These are phyloP conservation scores for Acrocalymma vagum DNA, from an alignment of 2,329 filamentous ascomycete species.

Conservation along the genomic window DNA sequence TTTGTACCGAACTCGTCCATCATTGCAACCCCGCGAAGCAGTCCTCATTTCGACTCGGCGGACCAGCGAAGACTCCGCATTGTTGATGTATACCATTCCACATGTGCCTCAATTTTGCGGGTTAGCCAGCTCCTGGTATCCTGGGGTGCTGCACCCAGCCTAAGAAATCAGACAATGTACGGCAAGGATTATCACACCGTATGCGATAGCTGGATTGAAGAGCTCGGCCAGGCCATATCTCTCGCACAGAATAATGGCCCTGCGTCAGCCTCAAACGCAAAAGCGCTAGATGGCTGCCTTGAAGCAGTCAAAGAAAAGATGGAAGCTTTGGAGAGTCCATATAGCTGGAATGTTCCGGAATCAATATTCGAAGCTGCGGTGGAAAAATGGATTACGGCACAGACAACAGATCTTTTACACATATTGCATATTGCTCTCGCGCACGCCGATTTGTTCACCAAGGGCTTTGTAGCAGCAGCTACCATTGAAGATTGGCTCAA, in stretches of 20 bases:
- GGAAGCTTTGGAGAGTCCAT: conserved; percentile 51
- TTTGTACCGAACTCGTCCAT: conserved; percentile 54
- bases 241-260: conserved; percentile 50
- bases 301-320: conserved; percentile 59
- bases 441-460: conserved; percentile 64
- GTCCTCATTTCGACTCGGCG: conserved; percentile 67
- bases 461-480: conserved; percentile 38
- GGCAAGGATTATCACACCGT: conserved; percentile 37
- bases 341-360: conserved; percentile 57
- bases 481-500: conserved; percentile 45
- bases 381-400: conserved; percentile 68
- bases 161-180: conserved; percentile 38
- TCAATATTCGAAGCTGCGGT: conserved; percentile 64
- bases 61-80: conserved; percentile 72
- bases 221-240: conserved; percentile 39
- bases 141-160: conserved; percentile 36
- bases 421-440: conserved; percentile 78
- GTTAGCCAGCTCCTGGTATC: conserved; percentile 46
- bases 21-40: conserved; percentile 33
- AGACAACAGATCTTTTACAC: conserved; percentile 76
- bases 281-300: conserved; percentile 52
- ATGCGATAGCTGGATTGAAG: conserved; percentile 41
- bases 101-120: conserved; percentile 65
- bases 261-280: conserved; percentile 31
- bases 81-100: conserved; percentile 74